Evolutionary conservation across 805 yeast genomes (phyloP).

Genomic region (Ogataea thermomethanolica): DNA sequence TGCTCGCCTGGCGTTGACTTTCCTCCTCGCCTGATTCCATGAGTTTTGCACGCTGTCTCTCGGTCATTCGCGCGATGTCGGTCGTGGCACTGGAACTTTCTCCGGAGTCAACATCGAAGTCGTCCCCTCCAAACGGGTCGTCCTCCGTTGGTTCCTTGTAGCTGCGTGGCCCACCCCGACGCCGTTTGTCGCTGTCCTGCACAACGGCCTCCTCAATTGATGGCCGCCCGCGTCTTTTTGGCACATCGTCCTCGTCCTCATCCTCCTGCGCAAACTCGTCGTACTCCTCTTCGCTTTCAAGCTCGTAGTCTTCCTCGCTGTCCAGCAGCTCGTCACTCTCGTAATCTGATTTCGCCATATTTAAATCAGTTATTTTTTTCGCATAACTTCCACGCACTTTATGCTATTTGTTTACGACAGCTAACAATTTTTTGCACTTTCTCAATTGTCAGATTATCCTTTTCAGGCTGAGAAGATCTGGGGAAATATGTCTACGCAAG

Average conservation of each 20-base stretch:
- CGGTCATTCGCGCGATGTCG: slow-evolving; percentile 50
- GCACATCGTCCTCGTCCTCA: slow-evolving; percentile 33
- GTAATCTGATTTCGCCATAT: slow-evolving; percentile 11
- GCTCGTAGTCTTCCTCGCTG: slow-evolving; percentile 17
- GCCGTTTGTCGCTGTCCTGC: slow-evolving; percentile 8
- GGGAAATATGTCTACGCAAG: slow-evolving; percentile 15
- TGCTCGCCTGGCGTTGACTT: slow-evolving; percentile 18
- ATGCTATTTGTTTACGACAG: slow-evolving; percentile 10
- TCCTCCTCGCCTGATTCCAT: slow-evolving; percentile 31
- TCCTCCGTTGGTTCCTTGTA: slow-evolving; percentile 21
- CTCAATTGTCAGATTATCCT: slow-evolving; percentile 13
- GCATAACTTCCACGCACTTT: slow-evolving; percentile 11
- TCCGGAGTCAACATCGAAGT: slow-evolving; percentile 35
- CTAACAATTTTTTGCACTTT: slow-evolving; percentile 10
- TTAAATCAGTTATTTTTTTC: neutral
- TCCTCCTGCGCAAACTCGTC: slow-evolving; percentile 18
- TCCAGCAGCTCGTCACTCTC: slow-evolving; percentile 15
- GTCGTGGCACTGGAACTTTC: slow-evolving; percentile 40
- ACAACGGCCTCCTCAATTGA: slow-evolving; percentile 9
- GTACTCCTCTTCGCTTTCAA: slow-evolving; percentile 19
- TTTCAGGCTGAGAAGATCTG: slow-evolving; percentile 12
- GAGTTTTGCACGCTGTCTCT: slow-evolving; percentile 49
- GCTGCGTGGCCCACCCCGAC: slow-evolving; percentile 15
- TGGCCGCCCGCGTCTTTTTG: slow-evolving; percentile 9
- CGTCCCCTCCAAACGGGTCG: slow-evolving; percentile 4